Evolutionary conservation across 2,329 filamentous ascomycete genomes (phyloP).

Genomic region (Aaosphaeria pasadenensis): DNA sequence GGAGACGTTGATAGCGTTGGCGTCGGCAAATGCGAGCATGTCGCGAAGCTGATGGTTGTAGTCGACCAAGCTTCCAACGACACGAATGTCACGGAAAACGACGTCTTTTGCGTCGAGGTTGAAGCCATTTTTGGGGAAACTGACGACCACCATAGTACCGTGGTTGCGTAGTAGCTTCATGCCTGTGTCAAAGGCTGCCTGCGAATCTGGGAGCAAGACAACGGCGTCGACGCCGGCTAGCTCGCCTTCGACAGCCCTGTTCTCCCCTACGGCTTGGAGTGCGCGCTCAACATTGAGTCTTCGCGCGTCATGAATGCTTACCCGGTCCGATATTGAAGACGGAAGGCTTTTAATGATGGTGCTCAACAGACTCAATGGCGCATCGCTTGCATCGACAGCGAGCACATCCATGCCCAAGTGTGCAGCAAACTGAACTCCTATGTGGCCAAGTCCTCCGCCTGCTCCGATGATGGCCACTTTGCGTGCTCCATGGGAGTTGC

Average conservation of each 20-base stretch:
- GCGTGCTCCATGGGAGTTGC: slow-evolving; percentile 19
- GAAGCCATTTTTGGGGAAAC: slow-evolving; percentile 40
- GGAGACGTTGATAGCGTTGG: too few species aligned
- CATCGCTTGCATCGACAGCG: slow-evolving; percentile 27
- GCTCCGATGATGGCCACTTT: slow-evolving; percentile 33
- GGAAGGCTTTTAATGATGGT: slow-evolving; percentile 27
- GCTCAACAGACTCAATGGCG: slow-evolving; percentile 20
- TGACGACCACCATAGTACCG: slow-evolving; percentile 41
- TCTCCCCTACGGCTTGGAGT: slow-evolving; percentile 4
- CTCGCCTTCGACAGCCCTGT: slow-evolving; percentile 27
- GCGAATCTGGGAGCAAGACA: slow-evolving; percentile 42
- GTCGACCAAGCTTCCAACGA: slow-evolving; percentile 36
- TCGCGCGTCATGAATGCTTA: slow-evolving; percentile 3
- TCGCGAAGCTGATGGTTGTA: background rate
- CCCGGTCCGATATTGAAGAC: slow-evolving; percentile 20
- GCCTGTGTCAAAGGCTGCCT: slow-evolving; percentile 43
- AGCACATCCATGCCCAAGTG: slow-evolving; percentile 21
- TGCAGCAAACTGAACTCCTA: slow-evolving; percentile 10
- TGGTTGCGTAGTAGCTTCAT: slow-evolving; percentile 39
- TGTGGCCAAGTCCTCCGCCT: slow-evolving; percentile 14
- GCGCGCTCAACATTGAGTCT: too few species aligned
- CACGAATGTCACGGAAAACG: slow-evolving; percentile 37
- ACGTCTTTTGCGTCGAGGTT: slow-evolving; percentile 34
- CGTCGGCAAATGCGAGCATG: too few species aligned
- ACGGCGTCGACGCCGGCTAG: slow-evolving; percentile 43